These are phyloP conservation scores for Sporothrix pseudoabietina DNA, from an alignment of 2,329 filamentous ascomycete genomes.

Conservation along the genomic window DNA sequence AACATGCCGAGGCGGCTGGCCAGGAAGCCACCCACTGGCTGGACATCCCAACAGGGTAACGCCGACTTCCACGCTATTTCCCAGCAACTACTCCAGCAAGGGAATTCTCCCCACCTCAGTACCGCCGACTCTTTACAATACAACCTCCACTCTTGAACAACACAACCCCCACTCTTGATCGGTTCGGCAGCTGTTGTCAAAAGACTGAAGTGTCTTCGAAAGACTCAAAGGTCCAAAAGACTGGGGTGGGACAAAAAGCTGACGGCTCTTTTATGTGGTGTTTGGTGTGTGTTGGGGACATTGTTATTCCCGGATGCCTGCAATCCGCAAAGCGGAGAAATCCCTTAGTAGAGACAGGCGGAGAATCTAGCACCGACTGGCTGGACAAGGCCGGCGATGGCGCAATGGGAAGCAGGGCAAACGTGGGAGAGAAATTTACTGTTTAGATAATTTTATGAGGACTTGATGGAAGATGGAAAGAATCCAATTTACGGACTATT, in stretches of 20 bases:
- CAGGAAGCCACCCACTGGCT: too few relatives aligned
- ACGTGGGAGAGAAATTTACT: neutral
- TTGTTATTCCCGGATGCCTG: conserved; percentile 14
- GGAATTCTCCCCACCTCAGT: too few relatives aligned
- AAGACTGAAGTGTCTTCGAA: neutral
- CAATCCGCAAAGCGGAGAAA: neutral
- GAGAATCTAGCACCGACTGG: neutral
- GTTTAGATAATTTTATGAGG: neutral
- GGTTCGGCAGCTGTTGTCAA: neutral
- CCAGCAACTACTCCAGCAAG: neutral
- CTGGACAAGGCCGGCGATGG: neutral
- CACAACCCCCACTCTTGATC: neutral
- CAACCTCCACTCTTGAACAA: neutral
- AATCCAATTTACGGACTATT: neutral
- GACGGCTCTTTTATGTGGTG: neutral
- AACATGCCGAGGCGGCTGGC: too few relatives aligned
- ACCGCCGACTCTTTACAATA: too few relatives aligned
- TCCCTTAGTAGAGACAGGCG: neutral
- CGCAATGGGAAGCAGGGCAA: neutral
- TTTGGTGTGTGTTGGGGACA: neutral
- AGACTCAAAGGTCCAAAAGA: neutral
- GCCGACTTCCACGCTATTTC: conserved; percentile 7
- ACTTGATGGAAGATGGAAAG: neutral
- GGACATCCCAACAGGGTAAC: neutral
- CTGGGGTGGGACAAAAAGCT: neutral